Percentiles rank a stretch among this genome's conserved stretches.
These are phyloP conservation scores for Sistotremastrum niveocremeum DNA, from an alignment of 768 basidiomycete species.

Conservation along the genomic window DNA sequence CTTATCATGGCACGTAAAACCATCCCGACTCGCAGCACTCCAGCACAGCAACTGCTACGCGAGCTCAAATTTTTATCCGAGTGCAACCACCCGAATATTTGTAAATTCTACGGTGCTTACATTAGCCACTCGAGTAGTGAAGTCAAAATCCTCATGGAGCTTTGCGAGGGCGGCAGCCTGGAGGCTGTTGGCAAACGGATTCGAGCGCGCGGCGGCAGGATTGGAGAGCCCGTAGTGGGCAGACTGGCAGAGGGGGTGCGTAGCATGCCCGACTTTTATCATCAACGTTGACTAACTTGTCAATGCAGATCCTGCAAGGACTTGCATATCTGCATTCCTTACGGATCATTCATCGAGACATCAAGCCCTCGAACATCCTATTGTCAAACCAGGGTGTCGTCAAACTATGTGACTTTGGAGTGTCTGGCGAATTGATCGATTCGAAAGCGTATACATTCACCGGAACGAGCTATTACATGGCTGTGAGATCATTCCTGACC, in stretches of 20 bases:
- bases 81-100: conserved; percentile 77
- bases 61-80: conserved; percentile 85
- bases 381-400: conserved; percentile 80
- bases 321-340: conserved; percentile 83
- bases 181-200: conserved; percentile 82
- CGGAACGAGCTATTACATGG: conserved; percentile 97
- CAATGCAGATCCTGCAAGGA: conserved; percentile 67
- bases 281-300: neutral
- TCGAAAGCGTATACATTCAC: conserved; percentile 93
- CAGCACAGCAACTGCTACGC: conserved; percentile 81
- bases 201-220: conserved; percentile 61
- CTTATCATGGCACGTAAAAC: conserved; percentile 89
- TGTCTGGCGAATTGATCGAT: conserved; percentile 88
- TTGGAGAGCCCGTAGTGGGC: conserved; percentile 81
- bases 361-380: conserved; percentile 89
- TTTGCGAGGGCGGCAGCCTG: conserved; percentile 74
- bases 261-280: conserved; percentile 7
- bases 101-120: conserved; percentile 86
- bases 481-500: conserved; percentile 42
- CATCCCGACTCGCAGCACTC: conserved; percentile 82
- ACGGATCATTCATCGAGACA: conserved; percentile 91
- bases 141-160: conserved; percentile 93
- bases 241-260: conserved; percentile 86
- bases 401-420: conserved; percentile 93
- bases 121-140: conserved; percentile 79